Evolutionary conservation across 1,284 basidiomycete species (phyloP).

Genomic region (Pyrrhoderma lamaoense): DNA sequence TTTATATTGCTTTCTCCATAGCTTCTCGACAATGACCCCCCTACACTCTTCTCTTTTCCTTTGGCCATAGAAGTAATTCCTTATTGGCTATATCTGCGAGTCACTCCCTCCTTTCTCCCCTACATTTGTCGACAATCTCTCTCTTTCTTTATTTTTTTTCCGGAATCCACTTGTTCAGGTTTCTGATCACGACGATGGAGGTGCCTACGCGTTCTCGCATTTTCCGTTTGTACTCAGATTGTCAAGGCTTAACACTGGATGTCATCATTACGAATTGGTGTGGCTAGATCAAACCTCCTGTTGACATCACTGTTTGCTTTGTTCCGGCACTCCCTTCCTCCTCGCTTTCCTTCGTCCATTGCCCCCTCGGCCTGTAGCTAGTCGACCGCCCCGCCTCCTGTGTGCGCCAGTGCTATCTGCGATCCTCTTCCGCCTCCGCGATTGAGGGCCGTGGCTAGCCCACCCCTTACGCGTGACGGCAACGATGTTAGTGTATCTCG

Average conservation of each 20-base stretch:
- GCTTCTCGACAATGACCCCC: constrained; percentile 10
- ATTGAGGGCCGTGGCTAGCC: constrained; percentile 6
- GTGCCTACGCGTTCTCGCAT: background rate
- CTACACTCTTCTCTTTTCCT: background rate
- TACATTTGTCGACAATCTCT: background rate
- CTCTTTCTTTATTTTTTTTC: background rate
- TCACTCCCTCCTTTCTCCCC: background rate
- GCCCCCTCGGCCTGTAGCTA: constrained; percentile 3
- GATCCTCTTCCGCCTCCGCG: constrained; percentile 3
- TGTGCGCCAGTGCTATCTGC: constrained; percentile 3
- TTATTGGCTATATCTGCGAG: too few species aligned
- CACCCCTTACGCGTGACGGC: constrained; percentile 1
- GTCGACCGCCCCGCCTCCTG: constrained; percentile 3
- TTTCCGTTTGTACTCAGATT: background rate
- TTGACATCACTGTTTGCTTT: constrained; percentile 1
- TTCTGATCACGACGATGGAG: background rate
- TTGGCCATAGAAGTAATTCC: too few species aligned
- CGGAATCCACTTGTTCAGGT: background rate
- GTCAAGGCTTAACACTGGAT: background rate
- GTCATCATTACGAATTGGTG: constrained; percentile 11
- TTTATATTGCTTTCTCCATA: constrained; percentile 16
- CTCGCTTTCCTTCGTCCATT: constrained; percentile 2
- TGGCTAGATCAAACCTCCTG: constrained; percentile 12
- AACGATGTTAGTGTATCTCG: constrained; percentile 4
- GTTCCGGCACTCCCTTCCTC: constrained; percentile 13